Percentiles rank a stretch among this genome's conserved stretches.
These are phyloP conservation scores for Alternaria sp. DNA, from an alignment of 2,329 filamentous ascomycete genomes.

Conservation along the genomic window DNA sequence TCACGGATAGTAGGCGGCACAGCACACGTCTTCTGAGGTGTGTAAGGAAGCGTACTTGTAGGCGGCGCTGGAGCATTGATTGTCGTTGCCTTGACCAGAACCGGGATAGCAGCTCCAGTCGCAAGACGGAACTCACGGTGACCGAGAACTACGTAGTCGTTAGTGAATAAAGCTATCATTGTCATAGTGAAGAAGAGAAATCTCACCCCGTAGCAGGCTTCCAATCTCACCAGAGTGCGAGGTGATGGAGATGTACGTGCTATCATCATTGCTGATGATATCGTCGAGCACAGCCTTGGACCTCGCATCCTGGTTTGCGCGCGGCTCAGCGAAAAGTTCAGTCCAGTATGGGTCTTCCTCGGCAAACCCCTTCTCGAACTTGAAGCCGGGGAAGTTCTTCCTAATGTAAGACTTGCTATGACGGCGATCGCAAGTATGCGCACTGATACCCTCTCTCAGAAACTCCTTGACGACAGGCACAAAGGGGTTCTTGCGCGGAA, in stretches of 20 bases:
- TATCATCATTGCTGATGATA: constrained; percentile 60
- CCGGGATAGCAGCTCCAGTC: constrained; percentile 75
- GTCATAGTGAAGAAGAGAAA: neutral
- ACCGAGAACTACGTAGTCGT: constrained; percentile 57
- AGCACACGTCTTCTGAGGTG: constrained; percentile 39
- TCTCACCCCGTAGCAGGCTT: constrained; percentile 57
- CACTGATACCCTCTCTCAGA: constrained; percentile 71
- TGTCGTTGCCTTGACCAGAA: constrained; percentile 69
- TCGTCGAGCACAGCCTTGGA: constrained; percentile 60
- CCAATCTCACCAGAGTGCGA: constrained; percentile 68
- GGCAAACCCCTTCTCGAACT: constrained; percentile 68
- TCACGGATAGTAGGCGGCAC: constrained; percentile 40
- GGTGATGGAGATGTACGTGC: constrained; percentile 63
- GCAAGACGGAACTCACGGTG: constrained; percentile 69
- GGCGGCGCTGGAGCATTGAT: constrained; percentile 43
- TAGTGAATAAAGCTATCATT: neutral
- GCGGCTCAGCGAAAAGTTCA: constrained; percentile 59
- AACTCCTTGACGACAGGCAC: constrained; percentile 69
- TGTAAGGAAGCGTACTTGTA: constrained; percentile 42
- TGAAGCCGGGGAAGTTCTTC: constrained; percentile 61
- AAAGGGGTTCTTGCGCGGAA: constrained; percentile 64
- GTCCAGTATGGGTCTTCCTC: constrained; percentile 67
- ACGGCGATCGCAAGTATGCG: constrained; percentile 74
- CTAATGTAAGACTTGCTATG: constrained; percentile 64
- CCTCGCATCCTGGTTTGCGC: constrained; percentile 61